phyloP scores from a whole-genome alignment of 2,329 filamentous ascomycete genomes.

The Penicillium thymicola region DNA sequence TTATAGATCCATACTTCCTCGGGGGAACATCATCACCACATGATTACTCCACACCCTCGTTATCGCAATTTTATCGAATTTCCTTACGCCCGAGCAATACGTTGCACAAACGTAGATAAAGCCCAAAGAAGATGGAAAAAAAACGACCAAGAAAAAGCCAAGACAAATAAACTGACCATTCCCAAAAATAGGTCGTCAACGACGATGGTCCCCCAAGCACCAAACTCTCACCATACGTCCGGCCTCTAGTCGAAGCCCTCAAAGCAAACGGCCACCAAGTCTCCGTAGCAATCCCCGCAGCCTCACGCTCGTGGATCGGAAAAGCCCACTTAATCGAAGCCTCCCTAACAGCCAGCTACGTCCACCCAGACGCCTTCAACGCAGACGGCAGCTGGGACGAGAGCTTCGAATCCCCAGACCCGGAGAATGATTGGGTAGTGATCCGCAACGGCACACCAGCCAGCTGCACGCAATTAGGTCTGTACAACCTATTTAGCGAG shows the following conservation, averaged over 20 bases:
- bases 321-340: constrained; percentile 93
- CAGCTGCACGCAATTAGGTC: constrained; percentile 71
- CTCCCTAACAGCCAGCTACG: constrained; percentile 75
- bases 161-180: not conserved
- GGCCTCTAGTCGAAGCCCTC: constrained; percentile 65
- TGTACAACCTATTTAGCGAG: constrained; percentile 70
- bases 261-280: constrained; percentile 72
- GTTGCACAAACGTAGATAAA: not conserved
- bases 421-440: constrained; percentile 59
- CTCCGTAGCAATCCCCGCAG: constrained; percentile 82
- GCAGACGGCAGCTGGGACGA: constrained; percentile 54
- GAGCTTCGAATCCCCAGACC: not conserved
- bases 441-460: constrained; percentile 74
- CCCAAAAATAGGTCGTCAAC: constrained; percentile 49
- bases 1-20: not conserved
- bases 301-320: constrained; percentile 90
- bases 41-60: not conserved
- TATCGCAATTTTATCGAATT: not conserved
- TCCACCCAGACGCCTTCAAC: constrained; percentile 57
- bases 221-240: constrained; percentile 71
- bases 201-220: constrained; percentile 73
- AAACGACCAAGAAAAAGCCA: not conserved
- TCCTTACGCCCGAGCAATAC: not conserved
- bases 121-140: not conserved
- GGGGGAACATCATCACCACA: not conserved